A percentile compares a stretch with the other conserved stretches of the same genome.
phyloP scores from a whole-genome alignment of 2,329 filamentous ascomycete genomes.

The Fusarium austroafricanum region DNA sequence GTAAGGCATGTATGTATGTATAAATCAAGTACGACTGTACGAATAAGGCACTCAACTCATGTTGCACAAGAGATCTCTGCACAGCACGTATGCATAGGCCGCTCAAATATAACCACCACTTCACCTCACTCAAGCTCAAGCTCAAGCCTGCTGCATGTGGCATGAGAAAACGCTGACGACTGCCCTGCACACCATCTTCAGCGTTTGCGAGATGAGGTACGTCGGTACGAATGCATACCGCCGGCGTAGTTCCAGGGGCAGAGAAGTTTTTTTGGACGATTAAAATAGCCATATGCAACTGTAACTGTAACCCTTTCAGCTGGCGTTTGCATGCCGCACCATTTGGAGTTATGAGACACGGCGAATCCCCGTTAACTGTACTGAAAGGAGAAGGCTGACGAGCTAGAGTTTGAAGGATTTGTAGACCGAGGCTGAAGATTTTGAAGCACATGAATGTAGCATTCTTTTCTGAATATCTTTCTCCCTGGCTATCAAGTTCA shows the following conservation, averaged over 20 bases:
- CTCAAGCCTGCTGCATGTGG: no score
- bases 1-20: neutral
- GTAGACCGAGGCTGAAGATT: conserved; percentile 7
- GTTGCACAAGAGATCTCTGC: neutral
- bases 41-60: neutral
- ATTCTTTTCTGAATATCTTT: no score
- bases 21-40: neutral
- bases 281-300: conserved; percentile 28
- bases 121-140: no score
- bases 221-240: neutral
- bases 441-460: conserved; percentile 17
- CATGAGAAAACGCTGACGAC: conserved; percentile 10
- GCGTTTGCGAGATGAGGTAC: neutral
- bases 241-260: conserved; percentile 24
- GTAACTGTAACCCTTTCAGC: conserved; percentile 31
- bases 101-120: no score
- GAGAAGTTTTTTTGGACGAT: neutral
- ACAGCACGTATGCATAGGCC: neutral
- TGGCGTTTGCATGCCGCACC: conserved; percentile 10
- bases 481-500: no score
- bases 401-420: neutral
- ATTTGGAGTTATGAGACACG: conserved; percentile 2
- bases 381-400: conserved; percentile 9
- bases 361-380: conserved; percentile 2
- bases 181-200: conserved; percentile 3